Evolutionary conservation across 1,284 basidiomycete genomes (phyloP), one percentile per base, ranked within the genome.

Genomic region (Lentinula novae-zelandiae): DNA sequence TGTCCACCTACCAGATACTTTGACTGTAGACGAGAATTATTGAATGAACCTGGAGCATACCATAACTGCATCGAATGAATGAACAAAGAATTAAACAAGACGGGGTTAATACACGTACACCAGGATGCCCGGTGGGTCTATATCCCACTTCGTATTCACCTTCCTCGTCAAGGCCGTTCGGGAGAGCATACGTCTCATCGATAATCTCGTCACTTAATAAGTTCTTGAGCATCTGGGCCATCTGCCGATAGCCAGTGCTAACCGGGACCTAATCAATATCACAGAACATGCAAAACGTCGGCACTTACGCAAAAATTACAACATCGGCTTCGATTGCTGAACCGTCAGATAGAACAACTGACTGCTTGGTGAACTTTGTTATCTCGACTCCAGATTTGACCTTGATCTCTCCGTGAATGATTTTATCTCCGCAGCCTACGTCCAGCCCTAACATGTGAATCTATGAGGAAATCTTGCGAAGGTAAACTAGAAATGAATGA

Each of bases 391-490:
- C 71, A 6, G 68, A 65, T 61, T 72, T 73, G 48, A 74, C 53
- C 52, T 70, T 67, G 54, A 73, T 64, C 17, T 67, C 60, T 9
- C 71, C 71, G 13, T 65, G 58, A 17, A 64, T 60, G 17, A 74
- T 71, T 5, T 73, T 58, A 12, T 76, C 67, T 5, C 75, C 74
- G 39, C 71, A 72, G 12, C 79, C 80, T 27, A 78, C 74, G 62
- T 81, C 78, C 36, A 75, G 64, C 72, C 71, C 74, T 75, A 34
- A 7, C 13, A n/a, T 53, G 12, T n/a, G 8, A 46, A 46, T 15
- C 20, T 10, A 46, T 46, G 20, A 44, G 13, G 2, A 22, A 22
- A 7, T 20, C 15, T 46, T 20, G 44, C 15, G 3, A 44, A 6
- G 44, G 20, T 20, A 15, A 46, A 9, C 6, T 46, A 2, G 15